Evolutionary conservation across 1,139 yeast species (phyloP).

Genomic region (Scheffersomyces illinoinensis): DNA sequence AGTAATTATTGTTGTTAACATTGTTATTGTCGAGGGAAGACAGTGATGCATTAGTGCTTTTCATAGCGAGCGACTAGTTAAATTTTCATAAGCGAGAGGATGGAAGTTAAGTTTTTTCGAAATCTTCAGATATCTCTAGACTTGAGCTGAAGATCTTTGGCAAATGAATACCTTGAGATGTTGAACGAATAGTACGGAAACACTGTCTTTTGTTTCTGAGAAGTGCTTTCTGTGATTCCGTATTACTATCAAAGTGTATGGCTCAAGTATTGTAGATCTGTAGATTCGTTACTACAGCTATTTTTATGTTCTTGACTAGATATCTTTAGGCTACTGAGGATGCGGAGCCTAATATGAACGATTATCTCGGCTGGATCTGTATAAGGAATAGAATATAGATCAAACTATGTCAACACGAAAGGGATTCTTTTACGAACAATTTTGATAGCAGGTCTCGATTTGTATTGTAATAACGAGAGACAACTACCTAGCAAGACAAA

Average conservation of each 20-base stretch:
- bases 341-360: not conserved
- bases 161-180: not conserved
- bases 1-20: conserved; percentile 22
- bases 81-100: not conserved
- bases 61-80: conserved; percentile 1
- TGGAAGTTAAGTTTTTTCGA: not conserved
- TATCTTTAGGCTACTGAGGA: not conserved
- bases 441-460: not conserved
- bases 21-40: conserved; percentile 20
- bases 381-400: not conserved
- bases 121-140: not conserved
- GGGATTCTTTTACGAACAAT: not conserved
- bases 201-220: not conserved
- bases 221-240: not conserved
- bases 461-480: not conserved
- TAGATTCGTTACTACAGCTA: not conserved
- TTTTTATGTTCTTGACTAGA: not conserved
- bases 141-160: not conserved
- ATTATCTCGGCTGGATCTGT: not conserved
- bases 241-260: no score
- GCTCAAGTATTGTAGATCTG: not conserved
- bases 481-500: not conserved
- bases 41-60: conserved; percentile 15
- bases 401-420: not conserved
- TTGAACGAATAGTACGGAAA: not conserved